Evolutionary conservation across 1,284 basidiomycete genomes (phyloP).

Genomic region (Cutaneotrichosporon dermatis): DNA sequence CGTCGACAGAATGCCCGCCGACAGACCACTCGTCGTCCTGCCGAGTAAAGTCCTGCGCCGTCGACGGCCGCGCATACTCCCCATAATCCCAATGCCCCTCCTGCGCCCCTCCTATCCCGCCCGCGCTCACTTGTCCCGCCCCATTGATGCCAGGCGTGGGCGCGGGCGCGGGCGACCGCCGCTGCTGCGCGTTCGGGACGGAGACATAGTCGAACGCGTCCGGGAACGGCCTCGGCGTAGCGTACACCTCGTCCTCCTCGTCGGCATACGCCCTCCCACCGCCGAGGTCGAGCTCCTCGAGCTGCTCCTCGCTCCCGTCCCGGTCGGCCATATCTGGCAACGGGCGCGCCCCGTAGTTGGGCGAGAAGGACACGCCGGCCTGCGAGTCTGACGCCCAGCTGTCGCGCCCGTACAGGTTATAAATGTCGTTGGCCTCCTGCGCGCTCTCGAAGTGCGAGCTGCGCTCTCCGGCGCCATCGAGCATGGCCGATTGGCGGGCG

Average conservation of each 20-base stretch:
- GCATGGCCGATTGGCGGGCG: background rate
- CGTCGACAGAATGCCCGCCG: background rate
- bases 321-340: background rate
- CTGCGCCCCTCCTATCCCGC: no score
- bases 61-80: background rate
- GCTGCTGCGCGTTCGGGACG: no score
- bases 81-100: background rate
- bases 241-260: background rate
- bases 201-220: no score
- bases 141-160: no score
- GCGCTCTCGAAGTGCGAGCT: slow-evolving; percentile 23
- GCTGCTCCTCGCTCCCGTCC: background rate
- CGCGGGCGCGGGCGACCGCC: no score
- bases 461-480: background rate
- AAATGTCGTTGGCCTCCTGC: slow-evolving; percentile 29
- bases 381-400: slow-evolving; percentile 10
- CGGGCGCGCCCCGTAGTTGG: background rate
- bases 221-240: no score
- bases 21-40: slow-evolving; percentile 1
- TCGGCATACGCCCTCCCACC: no score
- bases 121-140: no score
- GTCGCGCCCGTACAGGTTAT: slow-evolving; percentile 27
- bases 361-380: background rate
- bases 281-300: slow-evolving; percentile 1
- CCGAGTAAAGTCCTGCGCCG: background rate